Conservation (phyloP, 768 basidiomycete genomes). For the Daedaleopsis sinensis region DNA sequence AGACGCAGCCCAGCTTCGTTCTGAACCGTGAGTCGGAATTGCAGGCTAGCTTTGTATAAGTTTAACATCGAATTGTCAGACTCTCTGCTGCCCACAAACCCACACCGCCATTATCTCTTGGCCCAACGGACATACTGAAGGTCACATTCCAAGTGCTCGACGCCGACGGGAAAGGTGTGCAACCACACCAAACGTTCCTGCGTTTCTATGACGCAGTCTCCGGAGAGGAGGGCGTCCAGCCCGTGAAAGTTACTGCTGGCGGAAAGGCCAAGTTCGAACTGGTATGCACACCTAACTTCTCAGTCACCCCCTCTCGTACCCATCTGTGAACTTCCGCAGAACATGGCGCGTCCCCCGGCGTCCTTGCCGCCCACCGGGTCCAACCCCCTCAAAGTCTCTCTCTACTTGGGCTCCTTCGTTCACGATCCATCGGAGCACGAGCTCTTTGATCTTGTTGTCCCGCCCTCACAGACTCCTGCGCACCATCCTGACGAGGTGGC, state of each 20-base stretch:
- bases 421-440: constrained; percentile 65
- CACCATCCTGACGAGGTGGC: constrained; percentile 71
- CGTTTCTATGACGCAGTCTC: constrained; percentile 80
- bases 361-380: constrained; percentile 73
- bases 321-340: constrained; percentile 43
- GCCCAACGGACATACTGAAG: constrained; percentile 66
- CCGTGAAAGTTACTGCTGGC: constrained; percentile 70
- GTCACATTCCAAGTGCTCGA: constrained; percentile 79
- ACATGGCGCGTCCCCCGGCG: constrained; percentile 72
- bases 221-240: constrained; percentile 86
- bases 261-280: constrained; percentile 91
- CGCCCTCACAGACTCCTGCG: constrained; percentile 65
- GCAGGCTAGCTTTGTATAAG: constrained; percentile 11
- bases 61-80: neutral
- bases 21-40: constrained; percentile 67
- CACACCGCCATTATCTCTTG: constrained; percentile 49
- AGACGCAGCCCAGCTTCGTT: constrained; percentile 59
- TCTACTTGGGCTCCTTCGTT: constrained; percentile 74
- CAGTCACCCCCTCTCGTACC: neutral
- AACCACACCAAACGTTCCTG: constrained; percentile 91
- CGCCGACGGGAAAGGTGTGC: constrained; percentile 65
- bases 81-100: constrained; percentile 40
- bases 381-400: constrained; percentile 68
- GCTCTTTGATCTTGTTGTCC: constrained; percentile 76
- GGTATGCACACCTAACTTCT: constrained; percentile 44